A percentile compares a stretch with the other conserved stretches of the same genome.
These are phyloP conservation scores for Tolypocladium nubicola DNA, from an alignment of 2,329 filamentous ascomycete species.

Conservation along the genomic window DNA sequence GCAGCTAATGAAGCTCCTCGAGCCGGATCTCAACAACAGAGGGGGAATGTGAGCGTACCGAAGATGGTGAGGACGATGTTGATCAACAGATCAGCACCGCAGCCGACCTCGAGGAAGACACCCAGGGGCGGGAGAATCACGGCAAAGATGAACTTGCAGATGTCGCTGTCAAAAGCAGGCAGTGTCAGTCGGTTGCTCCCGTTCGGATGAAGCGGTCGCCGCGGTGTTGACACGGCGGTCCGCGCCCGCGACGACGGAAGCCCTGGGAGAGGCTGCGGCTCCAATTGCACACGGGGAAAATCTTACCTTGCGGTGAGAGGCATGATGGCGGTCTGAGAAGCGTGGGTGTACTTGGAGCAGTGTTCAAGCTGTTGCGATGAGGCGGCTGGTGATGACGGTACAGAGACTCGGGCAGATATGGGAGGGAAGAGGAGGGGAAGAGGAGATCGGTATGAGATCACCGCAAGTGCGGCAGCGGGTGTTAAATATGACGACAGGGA, in stretches of 20 bases:
- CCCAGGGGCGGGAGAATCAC: slow-evolving; percentile 82
- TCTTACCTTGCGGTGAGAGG: slow-evolving; percentile 49
- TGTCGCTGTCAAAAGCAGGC: slow-evolving; percentile 29
- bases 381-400: not conserved
- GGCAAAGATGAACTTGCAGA: slow-evolving; percentile 69
- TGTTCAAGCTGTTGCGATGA: not conserved
- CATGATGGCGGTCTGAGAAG: slow-evolving; percentile 31
- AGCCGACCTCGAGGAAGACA: slow-evolving; percentile 90
- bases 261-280: not conserved
- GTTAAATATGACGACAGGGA: not conserved
- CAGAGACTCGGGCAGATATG: not conserved
- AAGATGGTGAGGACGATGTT: slow-evolving; percentile 82
- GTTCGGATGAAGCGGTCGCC: slow-evolving; percentile 5
- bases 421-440: not conserved
- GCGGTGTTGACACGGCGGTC: not conserved
- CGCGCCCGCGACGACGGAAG: not conserved
- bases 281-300: not conserved
- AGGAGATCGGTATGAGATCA: not conserved
- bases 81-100: slow-evolving; percentile 78
- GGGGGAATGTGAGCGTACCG: slow-evolving; percentile 25
- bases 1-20: not conserved
- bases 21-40: not conserved
- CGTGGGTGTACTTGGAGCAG: not conserved
- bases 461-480: not conserved
- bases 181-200: slow-evolving; percentile 1